Percentiles rank a stretch among this genome's conserved stretches.
Conservation (phyloP, 306 rosid genomes). For the Clitoria ternatea region DNA sequence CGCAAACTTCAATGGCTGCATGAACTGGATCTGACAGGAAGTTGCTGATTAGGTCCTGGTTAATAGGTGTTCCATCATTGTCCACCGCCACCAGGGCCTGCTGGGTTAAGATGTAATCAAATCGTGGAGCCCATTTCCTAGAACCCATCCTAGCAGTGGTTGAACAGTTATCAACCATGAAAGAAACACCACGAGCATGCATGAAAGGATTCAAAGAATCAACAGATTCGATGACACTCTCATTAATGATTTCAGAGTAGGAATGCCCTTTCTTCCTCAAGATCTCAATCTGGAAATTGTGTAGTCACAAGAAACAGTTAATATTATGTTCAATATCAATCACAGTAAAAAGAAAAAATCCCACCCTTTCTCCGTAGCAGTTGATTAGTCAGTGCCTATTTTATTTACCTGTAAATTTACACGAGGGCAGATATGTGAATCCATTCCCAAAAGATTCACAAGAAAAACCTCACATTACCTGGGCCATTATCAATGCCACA, state of each 20-base stretch:
- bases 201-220: conserved; percentile 97
- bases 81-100: conserved; percentile 95
- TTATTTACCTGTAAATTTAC: too few species aligned
- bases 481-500: conserved; percentile 99
- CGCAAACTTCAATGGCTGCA: conserved; percentile 85
- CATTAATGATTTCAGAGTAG: conserved; percentile 91
- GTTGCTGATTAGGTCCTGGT: conserved; percentile 85
- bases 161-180: conserved; percentile 98
- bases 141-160: conserved; percentile 99
- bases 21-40: conserved; percentile 92
- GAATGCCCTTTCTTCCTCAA: conserved; percentile 98
- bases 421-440: not conserved
- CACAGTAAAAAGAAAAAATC: not conserved
- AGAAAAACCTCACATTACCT: conserved; percentile 44
- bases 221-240: conserved; percentile 92
- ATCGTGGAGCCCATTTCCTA: conserved; percentile 98
- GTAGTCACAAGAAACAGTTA: not conserved
- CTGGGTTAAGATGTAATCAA: conserved; percentile 83
- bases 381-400: not conserved
- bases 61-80: conserved; percentile 57
- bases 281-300: conserved; percentile 66
- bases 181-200: conserved; percentile 98
- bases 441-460: not conserved
- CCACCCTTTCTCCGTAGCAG: not conserved
- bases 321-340: not conserved